Evolutionary conservation across 306 rosid species (phyloP), one percentile per base, ranked within the genome.

Genomic region (Pyrus bretschneideri): DNA sequence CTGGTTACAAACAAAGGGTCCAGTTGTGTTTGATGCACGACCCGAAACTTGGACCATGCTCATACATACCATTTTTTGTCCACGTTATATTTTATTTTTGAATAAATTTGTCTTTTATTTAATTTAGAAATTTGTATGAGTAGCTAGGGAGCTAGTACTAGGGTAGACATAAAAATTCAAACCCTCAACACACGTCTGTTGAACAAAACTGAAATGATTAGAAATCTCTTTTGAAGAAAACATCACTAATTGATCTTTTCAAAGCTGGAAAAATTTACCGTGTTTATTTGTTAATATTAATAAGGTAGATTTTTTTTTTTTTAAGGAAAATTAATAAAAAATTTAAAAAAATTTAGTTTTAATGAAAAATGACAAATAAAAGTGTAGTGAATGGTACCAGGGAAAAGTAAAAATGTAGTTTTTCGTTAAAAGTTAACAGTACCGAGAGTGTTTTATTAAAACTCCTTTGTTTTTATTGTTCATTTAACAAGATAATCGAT

Each of bases 391-490:
- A 33, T 33, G 6, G 1, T 33, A 33, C 0, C 0, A 33, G 7
- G 0, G 0, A 33, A 33, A 5, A 0, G 38, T 33, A 33, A 33
- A 33, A 33, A 33, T 33, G 0, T 33, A 1, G 1, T 33, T 33
- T 33, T 33, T 33, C 38, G 1, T 33, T 33, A 33, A 33, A 33
- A 33, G 1, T 33, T 0, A 33, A 33, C 38, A 33, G 1, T 33
- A 33, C 8, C 1, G 0, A 0, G 0, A 33, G 7, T 33, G 38
- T 33, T 33, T 33, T 0, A 0, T 33, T 33, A 33, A 33, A 33
- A 33, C 38, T 33, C 0, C 2, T 1, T 5, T 33, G 1, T 6
- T 33, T 35, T 35, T 35, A 35, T 35, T 35, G 19, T 25, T 60
- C 27, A 60, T 60, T 12, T 30, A 7, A 6, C 17, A 15, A 0